phyloP scores from a whole-genome alignment of 306 rosid genomes.

The Sicyos edulis region DNA sequence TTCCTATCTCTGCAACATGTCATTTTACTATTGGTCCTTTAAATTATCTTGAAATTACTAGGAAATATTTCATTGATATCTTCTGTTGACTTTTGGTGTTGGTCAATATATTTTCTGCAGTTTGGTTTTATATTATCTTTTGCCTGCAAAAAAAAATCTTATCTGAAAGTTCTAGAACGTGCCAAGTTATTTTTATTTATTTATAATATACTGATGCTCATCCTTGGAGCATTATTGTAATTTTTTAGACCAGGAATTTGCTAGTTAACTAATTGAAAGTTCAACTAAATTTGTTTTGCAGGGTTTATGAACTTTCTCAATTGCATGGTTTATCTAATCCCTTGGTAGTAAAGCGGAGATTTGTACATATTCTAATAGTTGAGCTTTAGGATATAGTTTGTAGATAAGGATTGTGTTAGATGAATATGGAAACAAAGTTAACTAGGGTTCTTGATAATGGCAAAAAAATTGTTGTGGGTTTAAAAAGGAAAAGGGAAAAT shows the following conservation, averaged over 20 bases:
- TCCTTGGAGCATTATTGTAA: background rate
- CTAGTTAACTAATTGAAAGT: background rate
- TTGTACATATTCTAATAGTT: slow-evolving; percentile 19
- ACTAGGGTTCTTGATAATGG: slow-evolving; percentile 24
- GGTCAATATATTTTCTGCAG: background rate
- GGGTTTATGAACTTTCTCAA: slow-evolving; percentile 22
- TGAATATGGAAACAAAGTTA: slow-evolving; percentile 24
- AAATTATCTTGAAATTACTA: background rate
- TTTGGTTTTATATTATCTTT: background rate
- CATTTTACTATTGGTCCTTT: background rate
- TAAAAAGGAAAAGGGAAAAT: slow-evolving; percentile 25
- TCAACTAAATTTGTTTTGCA: slow-evolving; percentile 24
- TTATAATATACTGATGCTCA: slow-evolving; percentile 2
- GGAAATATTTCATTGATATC: background rate
- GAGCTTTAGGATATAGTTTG: slow-evolving; percentile 23
- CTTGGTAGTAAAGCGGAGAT: slow-evolving; percentile 3
- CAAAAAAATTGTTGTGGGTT: slow-evolving; percentile 19
- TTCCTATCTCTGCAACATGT: background rate
- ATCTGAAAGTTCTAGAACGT: background rate
- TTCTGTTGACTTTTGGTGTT: background rate
- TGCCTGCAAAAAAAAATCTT: background rate
- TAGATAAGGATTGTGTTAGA: slow-evolving; percentile 20
- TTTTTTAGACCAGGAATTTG: slow-evolving; percentile 11
- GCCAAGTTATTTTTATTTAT: background rate
- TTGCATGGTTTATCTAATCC: slow-evolving; percentile 23